Conservation (phyloP, 2,329 filamentous ascomycete species). For the Trichoderma atroviride region DNA sequence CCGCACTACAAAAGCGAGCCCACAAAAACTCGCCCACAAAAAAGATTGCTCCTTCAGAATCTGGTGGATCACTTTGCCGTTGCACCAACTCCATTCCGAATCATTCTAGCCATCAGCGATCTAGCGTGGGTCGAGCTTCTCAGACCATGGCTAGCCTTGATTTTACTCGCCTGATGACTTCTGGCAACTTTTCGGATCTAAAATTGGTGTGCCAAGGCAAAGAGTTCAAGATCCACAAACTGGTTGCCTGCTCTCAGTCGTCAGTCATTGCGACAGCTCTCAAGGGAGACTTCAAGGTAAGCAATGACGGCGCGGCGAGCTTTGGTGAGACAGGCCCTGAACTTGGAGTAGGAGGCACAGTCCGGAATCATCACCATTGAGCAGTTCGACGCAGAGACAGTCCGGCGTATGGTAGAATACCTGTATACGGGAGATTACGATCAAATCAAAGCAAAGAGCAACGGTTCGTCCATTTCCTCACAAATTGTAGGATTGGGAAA, state of each 20-base stretch:
- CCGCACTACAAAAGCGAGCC: background rate
- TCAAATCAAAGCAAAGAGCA: background rate
- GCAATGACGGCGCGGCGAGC: background rate
- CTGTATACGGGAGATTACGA: conserved; percentile 32
- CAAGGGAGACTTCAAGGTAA: conserved; percentile 28
- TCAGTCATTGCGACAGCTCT: conserved; percentile 28
- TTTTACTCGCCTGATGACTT: conserved; percentile 19
- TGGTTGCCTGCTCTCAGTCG: conserved; percentile 31
- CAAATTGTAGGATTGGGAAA: background rate
- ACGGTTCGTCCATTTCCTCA: background rate
- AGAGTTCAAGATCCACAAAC: conserved; percentile 32
- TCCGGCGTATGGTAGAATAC: conserved; percentile 31
- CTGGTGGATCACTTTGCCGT: background rate
- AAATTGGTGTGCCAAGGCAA: conserved; percentile 28
- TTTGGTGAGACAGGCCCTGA: background rate
- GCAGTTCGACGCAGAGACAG: conserved; percentile 27
- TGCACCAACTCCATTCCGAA: background rate
- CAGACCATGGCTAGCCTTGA: conserved; percentile 1
- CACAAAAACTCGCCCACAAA: background rate
- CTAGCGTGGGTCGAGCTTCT: background rate
- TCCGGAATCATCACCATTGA: conserved; percentile 28
- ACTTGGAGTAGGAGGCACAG: conserved; percentile 26
- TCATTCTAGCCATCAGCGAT: background rate
- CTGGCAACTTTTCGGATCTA: conserved; percentile 31
- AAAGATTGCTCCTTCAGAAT: background rate